phyloP scores from a whole-genome alignment of 257 asterid species.

The Solanum commersonii region DNA sequence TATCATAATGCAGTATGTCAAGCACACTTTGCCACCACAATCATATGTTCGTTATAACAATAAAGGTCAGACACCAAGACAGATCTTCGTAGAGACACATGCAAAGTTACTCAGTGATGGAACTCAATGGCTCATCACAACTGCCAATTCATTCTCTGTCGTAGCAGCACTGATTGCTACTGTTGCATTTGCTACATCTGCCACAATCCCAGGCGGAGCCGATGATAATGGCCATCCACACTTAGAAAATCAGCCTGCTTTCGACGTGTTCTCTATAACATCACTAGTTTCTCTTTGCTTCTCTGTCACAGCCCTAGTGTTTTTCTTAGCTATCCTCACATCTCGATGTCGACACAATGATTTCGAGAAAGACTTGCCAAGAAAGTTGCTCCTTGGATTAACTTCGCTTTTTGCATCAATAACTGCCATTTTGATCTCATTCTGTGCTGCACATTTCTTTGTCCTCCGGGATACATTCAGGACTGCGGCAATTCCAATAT shows the following conservation, averaged over 20 bases:
- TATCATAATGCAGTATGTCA: constrained; percentile 36
- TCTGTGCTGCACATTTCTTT: constrained; percentile 57
- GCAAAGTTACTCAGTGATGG: constrained; percentile 18
- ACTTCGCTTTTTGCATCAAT: constrained; percentile 37
- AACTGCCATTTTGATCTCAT: constrained; percentile 41
- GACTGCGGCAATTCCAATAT: constrained; percentile 29
- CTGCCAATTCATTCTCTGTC: constrained; percentile 61
- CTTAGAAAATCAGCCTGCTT: constrained; percentile 10
- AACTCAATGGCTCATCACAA: constrained; percentile 41
- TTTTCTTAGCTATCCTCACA: constrained; percentile 50
- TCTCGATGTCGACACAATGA: constrained; percentile 41
- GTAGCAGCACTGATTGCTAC: constrained; percentile 57
- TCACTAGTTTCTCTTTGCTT: constrained; percentile 48
- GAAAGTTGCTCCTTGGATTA: constrained; percentile 40
- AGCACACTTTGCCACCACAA: constrained; percentile 20
- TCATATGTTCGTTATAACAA: constrained; percentile 20
- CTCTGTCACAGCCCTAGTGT: constrained; percentile 49
- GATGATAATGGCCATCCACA: constrained; percentile 31
- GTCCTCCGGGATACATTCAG: constrained; percentile 19
- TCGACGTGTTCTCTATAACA: constrained; percentile 30
- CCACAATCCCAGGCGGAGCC: constrained; percentile 53
- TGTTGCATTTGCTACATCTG: constrained; percentile 48
- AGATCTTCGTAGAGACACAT: constrained; percentile 27
- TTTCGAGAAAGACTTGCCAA: constrained; percentile 32
- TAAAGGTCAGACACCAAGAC: constrained; percentile 29